Evolutionary conservation across 164 flowering plant species (phyloP).

Genomic region (Annona squamosa): DNA sequence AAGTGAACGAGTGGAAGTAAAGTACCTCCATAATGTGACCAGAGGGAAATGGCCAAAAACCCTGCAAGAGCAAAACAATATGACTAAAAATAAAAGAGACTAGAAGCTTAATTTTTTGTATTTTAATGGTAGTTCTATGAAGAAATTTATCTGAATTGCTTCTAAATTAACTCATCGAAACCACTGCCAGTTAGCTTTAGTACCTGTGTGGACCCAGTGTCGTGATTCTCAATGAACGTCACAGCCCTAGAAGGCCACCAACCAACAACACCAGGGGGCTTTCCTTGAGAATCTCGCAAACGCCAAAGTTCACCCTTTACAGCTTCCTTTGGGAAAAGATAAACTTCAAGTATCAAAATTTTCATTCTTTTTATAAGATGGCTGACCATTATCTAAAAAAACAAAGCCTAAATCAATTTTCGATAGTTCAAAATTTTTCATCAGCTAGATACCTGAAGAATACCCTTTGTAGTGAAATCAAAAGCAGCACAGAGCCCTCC

Average conservation of each 20-base stretch:
- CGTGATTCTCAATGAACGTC: slow-evolving; percentile 90
- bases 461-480: slow-evolving; percentile 92
- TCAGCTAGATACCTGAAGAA: slow-evolving; percentile 64
- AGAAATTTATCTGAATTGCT: background rate
- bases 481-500: slow-evolving; percentile 81
- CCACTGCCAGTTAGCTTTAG: background rate
- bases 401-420: background rate
- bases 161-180: background rate
- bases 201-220: slow-evolving; percentile 97
- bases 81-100: background rate
- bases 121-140: background rate
- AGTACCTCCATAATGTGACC: slow-evolving; percentile 84
- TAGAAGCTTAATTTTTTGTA: background rate
- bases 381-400: background rate
- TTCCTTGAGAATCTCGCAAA: slow-evolving; percentile 77
- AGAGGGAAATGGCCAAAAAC: slow-evolving; percentile 93
- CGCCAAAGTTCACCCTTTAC: slow-evolving; percentile 93
- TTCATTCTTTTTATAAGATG: background rate
- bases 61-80: slow-evolving; percentile 40
- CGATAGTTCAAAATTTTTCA: background rate
- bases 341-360: background rate
- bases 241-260: slow-evolving; percentile 98
- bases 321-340: slow-evolving; percentile 54
- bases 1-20: background rate
- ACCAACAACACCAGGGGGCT: slow-evolving; percentile 94